phyloP scores from a whole-genome alignment of 345 rosid species.

The Hevea brasiliensis region DNA sequence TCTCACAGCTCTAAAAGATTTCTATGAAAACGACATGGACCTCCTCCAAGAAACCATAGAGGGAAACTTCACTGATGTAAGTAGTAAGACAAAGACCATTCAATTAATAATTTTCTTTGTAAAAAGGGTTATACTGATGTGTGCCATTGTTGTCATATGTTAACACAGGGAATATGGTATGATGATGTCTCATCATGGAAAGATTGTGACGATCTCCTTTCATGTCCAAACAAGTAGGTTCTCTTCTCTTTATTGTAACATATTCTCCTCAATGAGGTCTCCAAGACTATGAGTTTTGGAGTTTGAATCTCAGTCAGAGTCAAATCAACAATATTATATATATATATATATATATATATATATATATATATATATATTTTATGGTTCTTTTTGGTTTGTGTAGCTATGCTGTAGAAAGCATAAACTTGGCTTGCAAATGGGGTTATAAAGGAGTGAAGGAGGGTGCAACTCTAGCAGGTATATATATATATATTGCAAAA shows the following conservation, averaged over 20 bases:
- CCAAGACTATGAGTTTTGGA: no score
- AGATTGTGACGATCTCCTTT: slow-evolving; percentile 61
- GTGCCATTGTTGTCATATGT: neutral
- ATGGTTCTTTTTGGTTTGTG: no score
- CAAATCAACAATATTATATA: no score
- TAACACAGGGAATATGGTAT: slow-evolving; percentile 69
- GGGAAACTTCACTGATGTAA: slow-evolving; percentile 74
- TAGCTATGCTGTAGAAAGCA: slow-evolving; percentile 83
- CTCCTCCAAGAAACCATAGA: slow-evolving; percentile 67
- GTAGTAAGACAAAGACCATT: neutral
- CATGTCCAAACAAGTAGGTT: slow-evolving; percentile 67
- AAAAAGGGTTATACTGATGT: no score
- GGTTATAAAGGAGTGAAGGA: slow-evolving; percentile 71
- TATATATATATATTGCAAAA: neutral
- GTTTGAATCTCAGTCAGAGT: no score
- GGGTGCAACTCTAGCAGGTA: slow-evolving; percentile 76
- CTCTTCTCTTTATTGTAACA: neutral
- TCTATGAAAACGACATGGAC: slow-evolving; percentile 67
- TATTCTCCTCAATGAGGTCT: no score
- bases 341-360: no score
- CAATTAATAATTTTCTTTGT: no score
- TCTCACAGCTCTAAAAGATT: slow-evolving; percentile 67
- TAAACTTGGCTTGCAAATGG: slow-evolving; percentile 85
- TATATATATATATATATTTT: no score
- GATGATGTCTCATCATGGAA: slow-evolving; percentile 74